Evolutionary conservation across 225 moss, liverwort and hornwort species (phyloP).

Genomic region (Lunularia cruciata): DNA sequence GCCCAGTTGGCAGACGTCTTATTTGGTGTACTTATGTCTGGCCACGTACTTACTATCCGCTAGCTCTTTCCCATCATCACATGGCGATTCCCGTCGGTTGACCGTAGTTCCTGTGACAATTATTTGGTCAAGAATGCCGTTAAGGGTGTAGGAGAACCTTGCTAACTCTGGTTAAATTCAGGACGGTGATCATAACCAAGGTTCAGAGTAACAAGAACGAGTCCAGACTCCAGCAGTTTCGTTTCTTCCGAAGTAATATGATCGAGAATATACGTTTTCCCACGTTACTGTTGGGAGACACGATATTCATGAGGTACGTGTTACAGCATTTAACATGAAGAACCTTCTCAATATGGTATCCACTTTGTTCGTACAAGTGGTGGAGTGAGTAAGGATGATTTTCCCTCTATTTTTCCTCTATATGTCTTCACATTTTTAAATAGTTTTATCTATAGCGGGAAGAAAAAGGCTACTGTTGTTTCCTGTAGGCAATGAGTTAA

Average conservation of each 20-base stretch:
- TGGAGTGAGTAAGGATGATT: too few species aligned
- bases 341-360: not conserved
- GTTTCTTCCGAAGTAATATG: not conserved
- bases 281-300: not conserved
- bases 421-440: too few species aligned
- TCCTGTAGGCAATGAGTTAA: too few species aligned
- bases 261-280: too few species aligned
- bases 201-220: not conserved
- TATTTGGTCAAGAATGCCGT: slow-evolving; percentile 1
- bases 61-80: not conserved
- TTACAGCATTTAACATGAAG: not conserved
- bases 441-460: too few species aligned
- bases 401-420: too few species aligned
- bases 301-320: not conserved
- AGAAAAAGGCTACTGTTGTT: too few species aligned
- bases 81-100: not conserved
- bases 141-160: not conserved
- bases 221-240: not conserved
- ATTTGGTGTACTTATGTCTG: not conserved
- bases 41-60: not conserved
- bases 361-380: not conserved
- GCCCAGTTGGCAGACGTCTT: not conserved
- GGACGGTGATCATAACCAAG: too few species aligned
- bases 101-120: not conserved
- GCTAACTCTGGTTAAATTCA: too few species aligned